Evolutionary conservation across 352 stramenopile species (phyloP), one percentile per base, ranked within the genome.

Genomic region (Paralagenidium karlingii): DNA sequence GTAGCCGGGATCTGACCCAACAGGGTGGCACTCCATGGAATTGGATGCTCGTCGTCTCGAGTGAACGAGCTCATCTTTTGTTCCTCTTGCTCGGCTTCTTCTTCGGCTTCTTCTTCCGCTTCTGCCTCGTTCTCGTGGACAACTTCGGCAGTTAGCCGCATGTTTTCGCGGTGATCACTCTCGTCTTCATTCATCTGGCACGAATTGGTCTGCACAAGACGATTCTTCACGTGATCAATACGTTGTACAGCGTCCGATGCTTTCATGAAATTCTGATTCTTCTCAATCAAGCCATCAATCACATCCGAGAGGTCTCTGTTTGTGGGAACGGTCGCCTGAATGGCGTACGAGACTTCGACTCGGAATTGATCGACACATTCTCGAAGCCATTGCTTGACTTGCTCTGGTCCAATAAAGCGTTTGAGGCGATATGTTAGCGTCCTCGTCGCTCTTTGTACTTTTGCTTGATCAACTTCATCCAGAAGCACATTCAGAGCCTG

Each of bases 61-160:
- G 78, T 87, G 47, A 90, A 95, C 24, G 76, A 75, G 37, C 76
- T 94, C 82, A 94, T 94, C 47, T 94, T 90, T 42, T 94, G 79
- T 39, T 94, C 80, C 40, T 91, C 78, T 34, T 91, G 77, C 49
- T 94, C 76, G n/a, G 74, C 75, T 62, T 90, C 77, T 46, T 94
- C 78, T 46, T 88, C 79, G 0, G 78, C 78, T 47, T 91, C 76
- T 65, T 89, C 82, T 51, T 92, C 80, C 1, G 74, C 75, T 49
- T 93, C 77, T 20, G 78, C 66, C 43, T 94, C 80, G 24, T 94
- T 89, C 34, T 94, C 90, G 50, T 97, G 74, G 19, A 93, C 80
- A 24, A 94, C 79, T 45, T 93, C 77, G 26, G 79, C 63, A 0
- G 71, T 93, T 11, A 93, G 51, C 0, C 76, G 68, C 52, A 90